A percentile compares a stretch with the other conserved stretches of the same genome.
These are phyloP conservation scores for Phytopythium chamaehyphon DNA, from an alignment of 352 stramenopile genomes.

Conservation along the genomic window DNA sequence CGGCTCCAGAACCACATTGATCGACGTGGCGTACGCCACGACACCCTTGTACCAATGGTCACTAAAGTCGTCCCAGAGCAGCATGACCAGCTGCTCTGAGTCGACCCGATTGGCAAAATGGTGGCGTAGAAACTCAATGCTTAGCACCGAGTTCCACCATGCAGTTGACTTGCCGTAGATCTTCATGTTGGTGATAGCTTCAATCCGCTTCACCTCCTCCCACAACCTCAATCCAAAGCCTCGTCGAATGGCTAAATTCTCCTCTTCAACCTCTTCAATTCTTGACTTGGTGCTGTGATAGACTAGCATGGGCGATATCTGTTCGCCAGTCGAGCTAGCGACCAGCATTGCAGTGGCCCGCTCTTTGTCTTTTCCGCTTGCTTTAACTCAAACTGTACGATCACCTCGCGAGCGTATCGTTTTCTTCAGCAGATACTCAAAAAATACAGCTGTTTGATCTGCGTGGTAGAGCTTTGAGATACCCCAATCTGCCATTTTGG, in stretches of 20 bases:
- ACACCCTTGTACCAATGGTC: slow-evolving; percentile 15
- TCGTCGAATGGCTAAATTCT: slow-evolving; percentile 13
- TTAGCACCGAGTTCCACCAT: slow-evolving; percentile 14
- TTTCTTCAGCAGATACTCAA: slow-evolving; percentile 18
- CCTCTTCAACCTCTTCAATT: slow-evolving; percentile 2
- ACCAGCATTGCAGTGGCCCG: slow-evolving; percentile 14
- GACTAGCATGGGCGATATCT: slow-evolving; percentile 15
- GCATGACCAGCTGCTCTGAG: slow-evolving; percentile 8
- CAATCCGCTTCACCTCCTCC: slow-evolving; percentile 11
- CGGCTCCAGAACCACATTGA: slow-evolving; percentile 9
- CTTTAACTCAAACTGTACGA: slow-evolving; percentile 15
- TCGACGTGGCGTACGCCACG: slow-evolving; percentile 4
- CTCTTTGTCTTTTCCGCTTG: slow-evolving; percentile 16
- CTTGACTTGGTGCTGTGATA: slow-evolving; percentile 12
- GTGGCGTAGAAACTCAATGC: slow-evolving; percentile 10
- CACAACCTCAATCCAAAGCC: slow-evolving; percentile 25
- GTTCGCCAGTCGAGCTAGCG: slow-evolving; percentile 7
- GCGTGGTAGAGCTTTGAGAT: slow-evolving; percentile 15
- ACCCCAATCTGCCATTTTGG: slow-evolving; percentile 2
- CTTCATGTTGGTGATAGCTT: slow-evolving; percentile 1
- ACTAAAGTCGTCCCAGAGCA: slow-evolving; percentile 22
- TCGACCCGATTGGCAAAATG: slow-evolving; percentile 8
- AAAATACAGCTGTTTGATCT: slow-evolving; percentile 23
- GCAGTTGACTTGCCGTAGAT: slow-evolving; percentile 21
- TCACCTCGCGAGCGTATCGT: slow-evolving; percentile 11